Percentiles rank a stretch among this genome's conserved stretches.
Evolutionary conservation across 2,329 filamentous ascomycete genomes (phyloP).

Genomic region (Pseudopithomyces maydicus): DNA sequence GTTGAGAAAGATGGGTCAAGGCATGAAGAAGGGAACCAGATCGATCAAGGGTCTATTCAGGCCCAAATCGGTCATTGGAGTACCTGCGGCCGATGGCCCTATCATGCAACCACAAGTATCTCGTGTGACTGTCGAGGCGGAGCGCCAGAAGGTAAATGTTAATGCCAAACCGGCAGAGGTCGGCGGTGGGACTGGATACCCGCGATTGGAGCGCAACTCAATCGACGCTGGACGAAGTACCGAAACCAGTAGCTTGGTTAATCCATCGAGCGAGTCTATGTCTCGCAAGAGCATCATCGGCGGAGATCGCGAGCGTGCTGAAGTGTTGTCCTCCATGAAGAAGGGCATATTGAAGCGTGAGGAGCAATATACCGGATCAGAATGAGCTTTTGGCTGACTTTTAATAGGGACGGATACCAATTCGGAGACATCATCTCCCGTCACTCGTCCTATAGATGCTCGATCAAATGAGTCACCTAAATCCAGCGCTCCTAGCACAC

Average conservation of each 20-base stretch:
- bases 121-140: slow-evolving; percentile 94
- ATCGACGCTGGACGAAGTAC: slow-evolving; percentile 67
- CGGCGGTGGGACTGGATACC: slow-evolving; percentile 78
- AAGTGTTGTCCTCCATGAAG: slow-evolving; percentile 88
- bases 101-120: slow-evolving; percentile 76
- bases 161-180: slow-evolving; percentile 70
- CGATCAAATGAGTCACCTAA: slow-evolving; percentile 76
- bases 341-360: slow-evolving; percentile 95
- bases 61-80: slow-evolving; percentile 87
- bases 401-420: slow-evolving; percentile 54
- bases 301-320: slow-evolving; percentile 85
- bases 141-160: slow-evolving; percentile 81
- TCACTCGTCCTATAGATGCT: slow-evolving; percentile 66
- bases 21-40: slow-evolving; percentile 92
- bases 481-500: slow-evolving; percentile 87
- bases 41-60: slow-evolving; percentile 94
- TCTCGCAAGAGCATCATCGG: slow-evolving; percentile 88
- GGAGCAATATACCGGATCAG: slow-evolving; percentile 28
- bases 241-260: slow-evolving; percentile 43
- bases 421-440: slow-evolving; percentile 71
- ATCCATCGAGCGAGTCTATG: slow-evolving; percentile 50
- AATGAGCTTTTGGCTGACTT: slow-evolving; percentile 21
- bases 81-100: slow-evolving; percentile 71
- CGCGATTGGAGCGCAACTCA: slow-evolving; percentile 81
- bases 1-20: slow-evolving; percentile 98